Evolutionary conservation across 1,284 basidiomycete genomes (phyloP).

Genomic region (Trichosporon asahii): DNA sequence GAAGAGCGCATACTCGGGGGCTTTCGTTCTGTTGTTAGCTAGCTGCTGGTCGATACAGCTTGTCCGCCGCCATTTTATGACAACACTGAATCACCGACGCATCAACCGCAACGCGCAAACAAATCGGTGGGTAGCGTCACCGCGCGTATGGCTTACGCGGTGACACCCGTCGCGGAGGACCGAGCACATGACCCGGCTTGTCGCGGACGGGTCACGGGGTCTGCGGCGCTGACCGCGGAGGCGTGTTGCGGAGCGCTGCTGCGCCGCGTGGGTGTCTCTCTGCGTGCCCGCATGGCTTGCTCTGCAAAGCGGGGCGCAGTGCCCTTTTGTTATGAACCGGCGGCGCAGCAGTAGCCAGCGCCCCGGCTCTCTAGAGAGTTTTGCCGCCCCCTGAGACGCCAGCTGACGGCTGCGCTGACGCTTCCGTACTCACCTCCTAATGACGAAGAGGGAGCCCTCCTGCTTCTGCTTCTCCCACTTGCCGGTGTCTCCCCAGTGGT

Average conservation of each 20-base stretch:
- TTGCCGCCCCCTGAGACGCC: not conserved
- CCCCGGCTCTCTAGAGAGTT: not conserved
- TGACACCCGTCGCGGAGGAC: not conserved
- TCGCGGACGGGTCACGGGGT: not conserved
- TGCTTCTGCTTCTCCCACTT: constrained; percentile 49
- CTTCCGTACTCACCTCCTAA: constrained; percentile 34
- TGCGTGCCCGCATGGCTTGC: not conserved
- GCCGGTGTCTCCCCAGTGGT: constrained; percentile 39
- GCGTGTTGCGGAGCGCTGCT: not conserved
- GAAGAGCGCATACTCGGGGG: constrained; percentile 44
- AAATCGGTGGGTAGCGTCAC: not conserved
- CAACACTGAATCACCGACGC: no score
- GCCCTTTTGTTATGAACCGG: not conserved
- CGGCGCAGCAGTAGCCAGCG: not conserved
- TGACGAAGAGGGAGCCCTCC: constrained; percentile 47
- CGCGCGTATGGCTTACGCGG: not conserved
- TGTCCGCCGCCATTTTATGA: no score
- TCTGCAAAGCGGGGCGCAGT: no score
- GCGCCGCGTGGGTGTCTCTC: not conserved
- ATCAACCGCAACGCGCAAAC: no score
- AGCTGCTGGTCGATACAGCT: not conserved
- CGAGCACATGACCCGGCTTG: not conserved
- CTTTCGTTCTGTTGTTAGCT: constrained; percentile 30
- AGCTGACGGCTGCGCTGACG: not conserved
- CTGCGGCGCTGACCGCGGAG: not conserved